A percentile compares a stretch with the other conserved stretches of the same genome.
Evolutionary conservation across 331 rosid species (phyloP).

Genomic region (Telfairia occidentalis): DNA sequence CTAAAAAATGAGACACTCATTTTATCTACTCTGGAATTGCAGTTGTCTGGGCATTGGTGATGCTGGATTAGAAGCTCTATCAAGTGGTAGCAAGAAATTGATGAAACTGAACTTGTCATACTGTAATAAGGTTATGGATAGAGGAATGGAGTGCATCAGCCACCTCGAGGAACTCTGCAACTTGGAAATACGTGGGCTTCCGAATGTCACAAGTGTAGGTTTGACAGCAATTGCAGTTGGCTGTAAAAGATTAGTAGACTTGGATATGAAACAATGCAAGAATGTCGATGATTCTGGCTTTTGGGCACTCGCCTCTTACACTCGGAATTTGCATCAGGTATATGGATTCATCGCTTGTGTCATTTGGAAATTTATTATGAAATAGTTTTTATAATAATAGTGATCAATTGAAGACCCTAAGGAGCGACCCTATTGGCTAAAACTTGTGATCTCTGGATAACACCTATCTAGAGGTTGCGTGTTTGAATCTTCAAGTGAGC

Average conservation of each 20-base stretch:
- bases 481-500: too few species aligned
- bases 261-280: slow-evolving; percentile 50
- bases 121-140: slow-evolving; percentile 44
- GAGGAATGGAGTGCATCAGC: slow-evolving; percentile 35
- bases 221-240: slow-evolving; percentile 34
- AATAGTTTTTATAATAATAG: neutral
- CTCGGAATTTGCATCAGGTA: slow-evolving; percentile 56
- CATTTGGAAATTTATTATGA: neutral
- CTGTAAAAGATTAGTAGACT: slow-evolving; percentile 45
- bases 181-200: slow-evolving; percentile 48
- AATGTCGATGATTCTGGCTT: slow-evolving; percentile 47
- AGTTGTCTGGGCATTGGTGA: slow-evolving; percentile 51
- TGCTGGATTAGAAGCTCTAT: slow-evolving; percentile 41
- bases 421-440: too few species aligned
- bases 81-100: slow-evolving; percentile 43
- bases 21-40: slow-evolving; percentile 14
- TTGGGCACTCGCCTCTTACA: slow-evolving; percentile 41
- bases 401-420: neutral
- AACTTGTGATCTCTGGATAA: too few species aligned
- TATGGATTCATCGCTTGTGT: neutral
- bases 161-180: slow-evolving; percentile 33
- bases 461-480: too few species aligned
- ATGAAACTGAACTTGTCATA: slow-evolving; percentile 50
- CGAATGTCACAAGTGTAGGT: slow-evolving; percentile 40
- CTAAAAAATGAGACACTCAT: slow-evolving; percentile 11